Evolutionary conservation across 371 early-diverging fungal species (phyloP), one percentile per base, ranked within the genome.

Genomic region (Mortierella sp.): DNA sequence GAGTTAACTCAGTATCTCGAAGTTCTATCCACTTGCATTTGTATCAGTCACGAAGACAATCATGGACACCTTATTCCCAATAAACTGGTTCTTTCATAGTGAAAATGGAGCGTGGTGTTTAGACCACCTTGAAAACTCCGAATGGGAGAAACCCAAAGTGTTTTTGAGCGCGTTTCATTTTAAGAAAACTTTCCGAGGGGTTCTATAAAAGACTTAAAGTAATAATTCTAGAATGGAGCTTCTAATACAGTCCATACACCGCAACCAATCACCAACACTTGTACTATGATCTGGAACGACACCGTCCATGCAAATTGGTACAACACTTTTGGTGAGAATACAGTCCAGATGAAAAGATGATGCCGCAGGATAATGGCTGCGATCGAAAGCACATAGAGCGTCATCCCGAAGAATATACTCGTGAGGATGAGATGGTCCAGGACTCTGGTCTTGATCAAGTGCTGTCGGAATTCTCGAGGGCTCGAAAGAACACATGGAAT

Each of bases 331-430:
- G 95, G 95, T 53, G 95, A 94, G 74, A 95, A 95, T 13, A 95
- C 95, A 0, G 94, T 93, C 95, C 95, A 95, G 52, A 95, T 91
- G 77, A 95, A 95, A 57, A 95, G 79, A 69, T 95, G 95, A 43
- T 92, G 87, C 22, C 94, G 87, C 52, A 93, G 83, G 6, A 91
- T 53, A 2, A 91, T 90, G 5, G 92, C 93, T 1, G 92, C 88
- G 0, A 93, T 76, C 15, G 92, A 92, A 0, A 94, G 85, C 4
- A 77, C 72, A 38, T 88, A 72, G 21, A 93, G 77, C 33, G 85
- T 77, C 13, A 87, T 58, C 28, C 87, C 86, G 74, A 90, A 92
- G 66, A 90, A 82, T 32, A 85, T 65, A 16, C 87, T 86, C 19
- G 86, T 88, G 13, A 84, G 48, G 10, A 86, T 63, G 33, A 88